Percentiles rank a stretch among this genome's conserved stretches.
Evolutionary conservation across 176 grass and related monocot genomes (phyloP).

Genomic region (Tillandsia leiboldiana): DNA sequence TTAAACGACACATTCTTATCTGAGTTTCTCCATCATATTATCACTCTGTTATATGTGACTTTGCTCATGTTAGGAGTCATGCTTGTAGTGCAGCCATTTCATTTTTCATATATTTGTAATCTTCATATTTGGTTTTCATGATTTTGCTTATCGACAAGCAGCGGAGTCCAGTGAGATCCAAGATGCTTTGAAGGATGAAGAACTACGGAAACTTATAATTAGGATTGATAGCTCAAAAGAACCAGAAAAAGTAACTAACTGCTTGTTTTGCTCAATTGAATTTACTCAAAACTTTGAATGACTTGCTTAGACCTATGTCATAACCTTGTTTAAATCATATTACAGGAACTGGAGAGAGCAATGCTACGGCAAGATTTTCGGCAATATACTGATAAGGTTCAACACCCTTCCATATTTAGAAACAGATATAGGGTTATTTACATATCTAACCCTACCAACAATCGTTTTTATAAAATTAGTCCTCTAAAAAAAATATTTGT

Average conservation of each 20-base stretch:
- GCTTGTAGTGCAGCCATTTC: not conserved
- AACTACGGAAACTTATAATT: conserved; percentile 48
- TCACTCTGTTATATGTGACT: not conserved
- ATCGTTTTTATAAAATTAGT: too few species aligned
- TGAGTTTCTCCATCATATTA: not conserved
- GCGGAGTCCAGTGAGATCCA: conserved; percentile 43
- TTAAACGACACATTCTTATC: not conserved
- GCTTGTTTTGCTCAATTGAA: too few species aligned
- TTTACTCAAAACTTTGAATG: not conserved
- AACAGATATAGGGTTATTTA: too few species aligned
- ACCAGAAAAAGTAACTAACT: conserved; percentile 57
- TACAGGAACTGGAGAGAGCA: conserved; percentile 60
- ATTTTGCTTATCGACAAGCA: conserved; percentile 18
- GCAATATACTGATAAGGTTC: conserved; percentile 60
- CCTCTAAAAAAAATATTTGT: too few species aligned
- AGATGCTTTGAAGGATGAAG: conserved; percentile 44
- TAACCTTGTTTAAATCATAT: not conserved
- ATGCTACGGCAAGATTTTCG: conserved; percentile 44
- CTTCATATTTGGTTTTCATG: not conserved
- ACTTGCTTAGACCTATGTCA: not conserved
- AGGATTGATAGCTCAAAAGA: conserved; percentile 49
- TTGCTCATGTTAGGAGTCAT: not conserved
- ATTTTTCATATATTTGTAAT: not conserved
- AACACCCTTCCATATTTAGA: not conserved
- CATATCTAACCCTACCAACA: too few species aligned